Base-by-base conservation (phyloP, 805 yeast species). In the Metschnikowia gruessii region DNA sequence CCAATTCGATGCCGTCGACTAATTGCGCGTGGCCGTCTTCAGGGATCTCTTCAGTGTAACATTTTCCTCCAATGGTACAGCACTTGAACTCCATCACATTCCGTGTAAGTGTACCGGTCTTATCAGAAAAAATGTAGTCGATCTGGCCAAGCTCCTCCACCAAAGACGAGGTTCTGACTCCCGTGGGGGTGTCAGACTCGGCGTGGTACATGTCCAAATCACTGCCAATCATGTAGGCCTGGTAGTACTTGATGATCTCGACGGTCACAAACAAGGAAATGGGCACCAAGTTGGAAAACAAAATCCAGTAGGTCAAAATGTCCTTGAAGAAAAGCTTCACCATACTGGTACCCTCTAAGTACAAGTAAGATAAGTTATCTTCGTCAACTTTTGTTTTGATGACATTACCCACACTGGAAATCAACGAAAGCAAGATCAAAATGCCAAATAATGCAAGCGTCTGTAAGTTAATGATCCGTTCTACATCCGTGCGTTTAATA, bases 91-190 rank as follows among this genome's bases (percentile, higher is more conserved):
- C 98, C 99, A 94, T 94, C 45, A 94, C 85, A 61, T 94, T 94
- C 66, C 97, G 72, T 0, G 99, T 94, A 49, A 94, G 74, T 0
- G 99, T 94, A 26, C 99, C 99, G 0, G 99, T 94, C 63, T 94
- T 94, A 66, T 94, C 99, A 64, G 96, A 87, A 69, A 94, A 94
- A 18, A 94, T 87, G 61, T 90, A 91, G 62, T 92, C 95, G 59
- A 94, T 91, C 65, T 94, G 99, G 22, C 99, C 99, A 53, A 94
- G 74, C 58, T 94, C 99, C 66, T 94, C 99, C 6, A 94, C 99
- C 56, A 94, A 75, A 12, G 96, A 86, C 1, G 98, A 92, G 0
- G 99, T 92, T 53, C 99, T 76, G 16, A 94, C 96, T 4, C 91
- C 90, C 0, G 97, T 85, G 1, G 99, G 98, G 0, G 97, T 90